phyloP scores from a whole-genome alignment of 140 eudicot genomes.

The Bidens hawaiensis region DNA sequence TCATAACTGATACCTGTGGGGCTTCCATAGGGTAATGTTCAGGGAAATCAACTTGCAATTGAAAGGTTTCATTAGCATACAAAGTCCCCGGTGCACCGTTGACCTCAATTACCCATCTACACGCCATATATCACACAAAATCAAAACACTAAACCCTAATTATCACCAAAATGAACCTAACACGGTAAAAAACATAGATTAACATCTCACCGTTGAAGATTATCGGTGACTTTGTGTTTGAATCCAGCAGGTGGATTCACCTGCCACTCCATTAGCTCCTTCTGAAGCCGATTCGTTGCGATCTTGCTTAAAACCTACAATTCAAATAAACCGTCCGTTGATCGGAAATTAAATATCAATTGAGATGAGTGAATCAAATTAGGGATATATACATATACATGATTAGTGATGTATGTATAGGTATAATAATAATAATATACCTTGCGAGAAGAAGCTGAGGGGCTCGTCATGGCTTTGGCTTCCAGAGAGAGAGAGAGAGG shows the following conservation, averaged over 20 bases:
- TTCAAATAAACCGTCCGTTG: not conserved
- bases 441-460: slow-evolving; percentile 76
- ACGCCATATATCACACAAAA: not conserved
- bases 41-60: slow-evolving; percentile 88
- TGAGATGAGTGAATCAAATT: too few species aligned
- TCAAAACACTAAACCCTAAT: not conserved
- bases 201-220: slow-evolving; percentile 62
- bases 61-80: slow-evolving; percentile 64
- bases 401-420: not conserved
- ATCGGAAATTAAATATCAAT: too few species aligned
- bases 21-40: slow-evolving; percentile 97
- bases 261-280: slow-evolving; percentile 86
- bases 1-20: slow-evolving; percentile 51
- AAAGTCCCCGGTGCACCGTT: slow-evolving; percentile 79
- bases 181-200: too few species aligned
- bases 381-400: too few species aligned
- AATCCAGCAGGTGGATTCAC: slow-evolving; percentile 80
- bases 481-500: slow-evolving; percentile 26
- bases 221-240: slow-evolving; percentile 77
- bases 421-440: slow-evolving; percentile 22
- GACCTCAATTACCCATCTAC: slow-evolving; percentile 84
- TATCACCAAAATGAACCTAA: not conserved
- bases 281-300: slow-evolving; percentile 76
- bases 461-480: slow-evolving; percentile 62
- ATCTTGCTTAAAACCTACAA: slow-evolving; percentile 71